phyloP scores from a whole-genome alignment of 208 protist genomes.

The Acanthamoeba culbertsoni region DNA sequence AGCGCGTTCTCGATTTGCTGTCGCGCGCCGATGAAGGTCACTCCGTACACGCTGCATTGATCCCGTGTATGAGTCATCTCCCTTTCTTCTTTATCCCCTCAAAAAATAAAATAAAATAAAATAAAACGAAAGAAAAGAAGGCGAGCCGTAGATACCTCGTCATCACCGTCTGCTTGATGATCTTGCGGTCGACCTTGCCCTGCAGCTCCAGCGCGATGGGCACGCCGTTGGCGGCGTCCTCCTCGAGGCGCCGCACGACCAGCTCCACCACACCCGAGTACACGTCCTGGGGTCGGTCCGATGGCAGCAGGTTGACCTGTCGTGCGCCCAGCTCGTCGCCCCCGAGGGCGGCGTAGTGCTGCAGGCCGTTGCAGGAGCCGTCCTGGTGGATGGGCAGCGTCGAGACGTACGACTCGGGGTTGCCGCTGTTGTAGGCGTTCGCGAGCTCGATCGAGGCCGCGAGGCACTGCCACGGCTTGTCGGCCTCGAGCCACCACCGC shows the following conservation, averaged over 20 bases:
- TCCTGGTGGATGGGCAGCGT: conserved; percentile 95
- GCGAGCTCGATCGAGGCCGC: conserved; percentile 94
- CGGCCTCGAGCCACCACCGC: conserved; percentile 92
- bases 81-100: too few species aligned
- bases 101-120: background rate
- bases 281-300: conserved; percentile 92
- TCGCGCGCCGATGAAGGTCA: conserved; percentile 95
- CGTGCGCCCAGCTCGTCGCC: conserved; percentile 93
- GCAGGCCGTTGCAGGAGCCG: conserved; percentile 96
- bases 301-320: conserved; percentile 95
- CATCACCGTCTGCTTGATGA: conserved; percentile 99
- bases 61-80: too few species aligned
- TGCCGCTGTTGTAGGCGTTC: conserved; percentile 87
- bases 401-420: conserved; percentile 89
- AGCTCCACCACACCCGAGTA: conserved; percentile 90
- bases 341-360: conserved; percentile 98
- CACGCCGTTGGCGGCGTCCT: conserved; percentile 87
- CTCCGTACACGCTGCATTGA: conserved; percentile 85
- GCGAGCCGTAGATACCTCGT: conserved; percentile 90
- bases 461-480: conserved; percentile 94
- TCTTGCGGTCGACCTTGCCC: conserved; percentile 94
- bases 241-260: conserved; percentile 88
- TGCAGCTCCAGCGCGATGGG: conserved; percentile 88
- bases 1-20: conserved; percentile 91
- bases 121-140: conserved; percentile 75